Conservation (phyloP, 306 rosid genomes). For the Acacia acuminata region DNA sequence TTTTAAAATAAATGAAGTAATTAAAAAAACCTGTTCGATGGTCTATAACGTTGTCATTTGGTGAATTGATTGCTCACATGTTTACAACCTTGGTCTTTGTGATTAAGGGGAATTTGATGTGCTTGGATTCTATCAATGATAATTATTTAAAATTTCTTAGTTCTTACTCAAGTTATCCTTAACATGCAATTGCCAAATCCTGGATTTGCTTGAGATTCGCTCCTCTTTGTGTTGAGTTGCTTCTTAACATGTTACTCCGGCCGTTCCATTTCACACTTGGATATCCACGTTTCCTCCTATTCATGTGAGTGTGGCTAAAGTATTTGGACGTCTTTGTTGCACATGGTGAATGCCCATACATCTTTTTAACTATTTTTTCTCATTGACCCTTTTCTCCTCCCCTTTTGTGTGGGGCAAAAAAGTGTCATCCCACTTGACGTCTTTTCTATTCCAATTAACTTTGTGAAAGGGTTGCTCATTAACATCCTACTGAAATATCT, state of each 20-base stretch:
- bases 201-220: slow-evolving; percentile 13
- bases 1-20: neutral
- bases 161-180: slow-evolving; percentile 19
- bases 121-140: neutral
- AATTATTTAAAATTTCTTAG: slow-evolving; percentile 18
- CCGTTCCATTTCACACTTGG: neutral
- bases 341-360: neutral
- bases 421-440: neutral
- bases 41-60: neutral
- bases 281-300: neutral
- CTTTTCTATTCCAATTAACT: slow-evolving; percentile 16
- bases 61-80: neutral
- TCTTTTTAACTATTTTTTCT: slow-evolving; percentile 14
- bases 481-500: slow-evolving; percentile 27
- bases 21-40: neutral
- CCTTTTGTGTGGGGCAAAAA: neutral
- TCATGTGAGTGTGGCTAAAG: neutral
- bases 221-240: slow-evolving; percentile 12
- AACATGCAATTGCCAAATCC: slow-evolving; percentile 17
- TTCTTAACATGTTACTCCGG: slow-evolving; percentile 19
- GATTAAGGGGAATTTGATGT: neutral
- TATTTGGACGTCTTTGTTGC: slow-evolving; percentile 22
- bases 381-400: neutral
- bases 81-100: neutral
- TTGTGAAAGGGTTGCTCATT: slow-evolving; percentile 25